phyloP scores from a whole-genome alignment of 2,329 filamentous ascomycete genomes.

The Blastomyces percursus region DNA sequence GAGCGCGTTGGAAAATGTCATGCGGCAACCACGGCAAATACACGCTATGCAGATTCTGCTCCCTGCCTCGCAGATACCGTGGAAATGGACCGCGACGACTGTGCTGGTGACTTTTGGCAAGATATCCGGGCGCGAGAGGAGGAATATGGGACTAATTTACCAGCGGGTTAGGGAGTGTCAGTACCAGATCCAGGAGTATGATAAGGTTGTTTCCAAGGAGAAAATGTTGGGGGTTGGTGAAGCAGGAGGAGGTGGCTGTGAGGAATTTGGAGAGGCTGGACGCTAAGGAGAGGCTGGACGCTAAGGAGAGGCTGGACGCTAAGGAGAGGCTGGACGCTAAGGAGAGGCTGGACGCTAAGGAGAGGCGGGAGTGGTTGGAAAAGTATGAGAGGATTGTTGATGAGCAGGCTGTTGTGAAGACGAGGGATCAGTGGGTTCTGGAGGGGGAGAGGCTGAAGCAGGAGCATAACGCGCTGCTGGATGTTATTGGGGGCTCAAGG shows the following conservation, averaged over 20 bases:
- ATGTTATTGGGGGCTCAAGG: background rate
- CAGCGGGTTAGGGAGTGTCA: slow-evolving; percentile 17
- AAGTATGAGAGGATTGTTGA: slow-evolving; percentile 5
- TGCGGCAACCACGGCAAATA: slow-evolving; percentile 13
- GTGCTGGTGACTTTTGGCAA: slow-evolving; percentile 21
- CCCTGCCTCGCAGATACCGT: slow-evolving; percentile 16
- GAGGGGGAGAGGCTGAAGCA: slow-evolving; percentile 8
- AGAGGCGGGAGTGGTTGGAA: slow-evolving; percentile 1
- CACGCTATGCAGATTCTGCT: slow-evolving; percentile 19
- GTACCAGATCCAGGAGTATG: slow-evolving; percentile 16
- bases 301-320: background rate
- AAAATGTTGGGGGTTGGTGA: slow-evolving; percentile 1
- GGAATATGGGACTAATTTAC: slow-evolving; percentile 16
- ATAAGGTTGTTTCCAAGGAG: slow-evolving; percentile 7
- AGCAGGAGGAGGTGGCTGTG: slow-evolving; percentile 3
- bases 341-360: background rate
- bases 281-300: background rate
- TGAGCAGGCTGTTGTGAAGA: slow-evolving; percentile 8
- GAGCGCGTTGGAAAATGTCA: slow-evolving; percentile 16
- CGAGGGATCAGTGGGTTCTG: slow-evolving; percentile 8
- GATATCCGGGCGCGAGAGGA: slow-evolving; percentile 17
- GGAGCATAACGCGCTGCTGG: slow-evolving; percentile 5
- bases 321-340: background rate
- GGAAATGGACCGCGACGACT: slow-evolving; percentile 22
- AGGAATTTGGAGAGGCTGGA: background rate